Percentiles rank a stretch among this genome's conserved stretches.
These are phyloP conservation scores for Podaxis rugospora DNA, from an alignment of 768 basidiomycete species.

Conservation along the genomic window DNA sequence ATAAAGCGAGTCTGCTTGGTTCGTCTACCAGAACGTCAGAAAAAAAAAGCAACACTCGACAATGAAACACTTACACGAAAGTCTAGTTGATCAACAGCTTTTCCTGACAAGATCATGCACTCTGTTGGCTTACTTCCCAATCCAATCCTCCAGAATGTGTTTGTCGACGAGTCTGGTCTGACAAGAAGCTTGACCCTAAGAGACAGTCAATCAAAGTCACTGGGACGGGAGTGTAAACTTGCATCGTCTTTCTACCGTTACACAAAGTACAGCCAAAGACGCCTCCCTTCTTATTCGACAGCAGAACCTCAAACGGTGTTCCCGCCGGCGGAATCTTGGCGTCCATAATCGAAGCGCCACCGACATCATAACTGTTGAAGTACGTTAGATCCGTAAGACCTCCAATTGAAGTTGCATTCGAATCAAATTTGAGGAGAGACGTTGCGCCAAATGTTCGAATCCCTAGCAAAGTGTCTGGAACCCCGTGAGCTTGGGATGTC, in stretches of 20 bases:
- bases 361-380: constrained; percentile 36
- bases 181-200: constrained; percentile 16
- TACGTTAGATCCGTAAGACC: constrained; percentile 26
- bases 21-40: neutral
- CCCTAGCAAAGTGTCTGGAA: constrained; percentile 28
- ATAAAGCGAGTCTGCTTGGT: constrained; percentile 20
- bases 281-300: constrained; percentile 48
- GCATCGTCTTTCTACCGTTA: constrained; percentile 37
- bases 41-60: neutral
- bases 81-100: constrained; percentile 43
- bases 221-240: constrained; percentile 8
- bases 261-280: constrained; percentile 42
- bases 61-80: constrained; percentile 41
- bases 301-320: constrained; percentile 27
- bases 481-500: neutral
- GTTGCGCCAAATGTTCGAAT: constrained; percentile 46
- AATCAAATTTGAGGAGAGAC: constrained; percentile 33
- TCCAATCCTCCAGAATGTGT: constrained; percentile 52
- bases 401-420: neutral
- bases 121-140: constrained; percentile 26
- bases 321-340: constrained; percentile 31
- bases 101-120: constrained; percentile 46
- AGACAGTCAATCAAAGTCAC: neutral
- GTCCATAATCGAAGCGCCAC: constrained; percentile 41
- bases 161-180: constrained; percentile 9